Evolutionary conservation across 1,284 basidiomycete genomes (phyloP).

Genomic region (Cutaneotrichosporon cutaneum): DNA sequence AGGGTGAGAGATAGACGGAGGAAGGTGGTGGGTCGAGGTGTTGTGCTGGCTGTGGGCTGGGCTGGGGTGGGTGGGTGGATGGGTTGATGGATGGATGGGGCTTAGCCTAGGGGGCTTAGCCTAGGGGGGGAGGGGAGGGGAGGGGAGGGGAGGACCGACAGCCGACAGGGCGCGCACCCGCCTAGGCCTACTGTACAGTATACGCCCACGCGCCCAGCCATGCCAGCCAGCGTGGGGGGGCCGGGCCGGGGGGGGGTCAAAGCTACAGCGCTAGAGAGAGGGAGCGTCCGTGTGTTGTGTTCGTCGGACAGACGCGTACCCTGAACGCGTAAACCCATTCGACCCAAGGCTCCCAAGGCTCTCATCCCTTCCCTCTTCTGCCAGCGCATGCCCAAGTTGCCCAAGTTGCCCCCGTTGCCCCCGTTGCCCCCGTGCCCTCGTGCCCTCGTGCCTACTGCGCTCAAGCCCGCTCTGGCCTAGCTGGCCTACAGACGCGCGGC

Average conservation of each 20-base stretch:
- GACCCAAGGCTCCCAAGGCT: neutral
- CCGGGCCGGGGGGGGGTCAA: too few relatives aligned
- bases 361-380: neutral
- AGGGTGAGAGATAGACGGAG: neutral
- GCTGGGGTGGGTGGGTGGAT: neutral
- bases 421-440: too few relatives aligned
- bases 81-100: neutral
- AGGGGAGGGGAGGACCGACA: neutral
- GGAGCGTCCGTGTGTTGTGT: neutral
- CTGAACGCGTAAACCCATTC: neutral
- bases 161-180: neutral
- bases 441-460: neutral
- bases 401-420: too few relatives aligned
- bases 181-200: too few relatives aligned
- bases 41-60: neutral
- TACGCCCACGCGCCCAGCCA: too few relatives aligned
- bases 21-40: neutral
- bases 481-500: slow-evolving; percentile 3
- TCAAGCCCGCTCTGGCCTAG: neutral
- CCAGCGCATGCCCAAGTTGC: too few relatives aligned
- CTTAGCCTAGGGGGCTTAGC: neutral
- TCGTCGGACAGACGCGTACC: neutral
- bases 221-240: too few relatives aligned
- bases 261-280: too few relatives aligned
- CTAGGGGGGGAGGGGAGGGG: neutral